phyloP scores from a whole-genome alignment of 2,329 filamentous ascomycete species.

The Colletotrichum sp. region DNA sequence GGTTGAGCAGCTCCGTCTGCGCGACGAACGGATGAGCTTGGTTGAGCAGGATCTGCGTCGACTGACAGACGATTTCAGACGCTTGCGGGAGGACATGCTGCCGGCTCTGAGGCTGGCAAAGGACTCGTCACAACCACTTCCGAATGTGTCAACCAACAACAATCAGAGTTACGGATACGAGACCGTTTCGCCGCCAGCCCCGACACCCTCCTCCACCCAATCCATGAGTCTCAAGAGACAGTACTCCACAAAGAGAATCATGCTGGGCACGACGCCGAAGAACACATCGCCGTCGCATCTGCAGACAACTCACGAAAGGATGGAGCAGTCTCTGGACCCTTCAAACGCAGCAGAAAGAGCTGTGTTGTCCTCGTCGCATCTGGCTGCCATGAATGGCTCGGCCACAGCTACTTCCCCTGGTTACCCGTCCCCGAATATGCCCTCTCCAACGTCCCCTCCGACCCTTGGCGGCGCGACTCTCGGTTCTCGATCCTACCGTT shows the following conservation, averaged over 20 bases:
- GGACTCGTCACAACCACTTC: conserved; percentile 85
- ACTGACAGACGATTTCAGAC: conserved; percentile 86
- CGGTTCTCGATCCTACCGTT: conserved; percentile 63
- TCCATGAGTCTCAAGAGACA: conserved; percentile 68
- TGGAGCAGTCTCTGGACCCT: conserved; percentile 72
- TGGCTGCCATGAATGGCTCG: conserved; percentile 72
- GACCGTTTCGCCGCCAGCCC: conserved; percentile 61
- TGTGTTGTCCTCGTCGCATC: conserved; percentile 70
- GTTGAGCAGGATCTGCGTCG: conserved; percentile 84
- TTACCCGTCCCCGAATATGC: conserved; percentile 68
- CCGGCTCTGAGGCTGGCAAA: conserved; percentile 91
- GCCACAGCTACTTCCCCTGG: conserved; percentile 55
- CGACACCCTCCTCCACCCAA: conserved; percentile 58
- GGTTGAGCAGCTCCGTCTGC: conserved; percentile 85
- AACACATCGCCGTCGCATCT: conserved; percentile 76
- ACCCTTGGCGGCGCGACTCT: conserved; percentile 61
- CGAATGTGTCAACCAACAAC: conserved; percentile 32
- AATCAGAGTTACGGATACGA: conserved; percentile 58
- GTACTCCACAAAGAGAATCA: conserved; percentile 78
- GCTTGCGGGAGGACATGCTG: conserved; percentile 88
- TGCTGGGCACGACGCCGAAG: conserved; percentile 74
- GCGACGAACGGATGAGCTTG: conserved; percentile 87
- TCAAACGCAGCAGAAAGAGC: conserved; percentile 72
- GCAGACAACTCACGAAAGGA: conserved; percentile 71
- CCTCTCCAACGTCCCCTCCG: conserved; percentile 73